Base-by-base conservation (phyloP, 148 eudicot species). In the Nyssa sinensis region DNA sequence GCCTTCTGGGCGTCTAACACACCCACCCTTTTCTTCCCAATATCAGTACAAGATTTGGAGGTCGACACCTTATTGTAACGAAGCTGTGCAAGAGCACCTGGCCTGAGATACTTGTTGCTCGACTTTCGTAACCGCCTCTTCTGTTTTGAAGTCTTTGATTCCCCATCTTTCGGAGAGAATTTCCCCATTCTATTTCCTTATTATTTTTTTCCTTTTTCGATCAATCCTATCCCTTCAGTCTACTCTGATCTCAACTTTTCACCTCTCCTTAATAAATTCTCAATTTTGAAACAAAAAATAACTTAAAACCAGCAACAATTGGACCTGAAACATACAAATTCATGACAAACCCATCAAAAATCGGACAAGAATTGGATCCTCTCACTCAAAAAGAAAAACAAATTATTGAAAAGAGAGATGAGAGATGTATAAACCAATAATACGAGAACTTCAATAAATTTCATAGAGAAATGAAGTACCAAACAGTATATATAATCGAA, bases 71-170 rank as follows among this genome's bases (percentile, higher is more conserved):
- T 95, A 62, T 53, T 85, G 65, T 89, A 76, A 14, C 97, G 91
- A 35, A 93, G 78, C 83, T 89, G 96, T 64, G 96, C 97, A 55
- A 92, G 90, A 3, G 93, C 99, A 57, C 97, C 99, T 32, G 97
- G 99, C 80, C 77, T 90, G 77, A 95, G 66, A 83, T 86, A 92
- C 86, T 85, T 92, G 41, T 76, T 83, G 63, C 82, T 82, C 0
- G 87, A 75, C 75, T 55, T 80, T 29, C 84, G 81, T 28, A 82
- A 23, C 19, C 89, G 78, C 81, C 89, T 80, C 74, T 81, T 91
- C 79, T 80, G 88, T 73, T 80, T 95, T 0, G 88, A 81, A 2
- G 86, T 81, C 79, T 84, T 95, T 16, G 85, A 79, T 58, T 85
- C 81, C 83, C 79, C 81, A 0, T 88, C 86, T 72, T 77, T 84